Base-by-base conservation (phyloP, 2,329 filamentous ascomycete genomes). In the Chaetothyriales sp. region DNA sequence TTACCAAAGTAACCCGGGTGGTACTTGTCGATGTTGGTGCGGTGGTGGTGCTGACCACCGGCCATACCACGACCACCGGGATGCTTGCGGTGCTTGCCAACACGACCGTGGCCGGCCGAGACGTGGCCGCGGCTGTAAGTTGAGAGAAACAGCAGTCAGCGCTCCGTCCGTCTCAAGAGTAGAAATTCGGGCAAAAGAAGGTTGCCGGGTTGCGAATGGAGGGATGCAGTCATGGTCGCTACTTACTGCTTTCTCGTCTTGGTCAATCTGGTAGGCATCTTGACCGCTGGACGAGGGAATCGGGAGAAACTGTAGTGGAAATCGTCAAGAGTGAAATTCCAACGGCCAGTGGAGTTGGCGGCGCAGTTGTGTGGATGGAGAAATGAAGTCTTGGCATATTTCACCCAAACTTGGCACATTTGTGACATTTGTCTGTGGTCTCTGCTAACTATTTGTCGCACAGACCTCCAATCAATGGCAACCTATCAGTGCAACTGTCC, bases 21-120 rank as follows among this genome's bases (percentile, higher is more conserved):
- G 83, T 90, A 88, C 76, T 90, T 89, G 73, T 86, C 83, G 66
- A 88, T 76, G 77, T 93, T 94, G 68, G 86, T 94, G 63, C 86
- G 76, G 82, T 93, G 87, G 78, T 98, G 92, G 79, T 98, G 92
- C 78, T 95, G 87, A 81, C 89, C 90, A 93, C 92, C 90, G 72
- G 92, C 92, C 76, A 86, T 86, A 82, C 80, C 80, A 69, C 80
- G 79, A 78, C 78, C 80, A 80, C 80, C 80, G 67, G 80, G 80
- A 66, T 81, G 78, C 83, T 98, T 96, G 71, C 92, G 80, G 84
- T 95, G 89, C 85, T 96, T 96, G 73, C 92, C 92, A 71, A 96
- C 74, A 81, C 90, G 90, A 79, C 92, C 90, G 75, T 96, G 83
- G 80, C 92, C 92, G 80, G 88, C 87, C 69, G 86, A 93, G 71